phyloP scores from a whole-genome alignment of 78 protist genomes.

The Dictyostelium firmibasis region DNA sequence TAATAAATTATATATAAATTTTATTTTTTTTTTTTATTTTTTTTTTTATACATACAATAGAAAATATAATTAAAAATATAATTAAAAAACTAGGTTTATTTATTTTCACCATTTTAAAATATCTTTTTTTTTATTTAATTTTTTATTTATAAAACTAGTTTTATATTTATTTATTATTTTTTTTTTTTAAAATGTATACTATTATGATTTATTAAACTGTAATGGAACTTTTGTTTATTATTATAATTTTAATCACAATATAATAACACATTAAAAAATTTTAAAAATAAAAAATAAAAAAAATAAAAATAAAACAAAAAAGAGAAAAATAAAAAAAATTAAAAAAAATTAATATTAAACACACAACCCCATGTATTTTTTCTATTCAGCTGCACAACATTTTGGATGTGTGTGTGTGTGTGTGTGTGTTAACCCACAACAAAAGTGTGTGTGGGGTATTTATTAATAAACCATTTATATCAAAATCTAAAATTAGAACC shows the following conservation, averaged over 20 bases:
- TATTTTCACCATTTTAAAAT: not conserved
- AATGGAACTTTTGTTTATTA: not conserved
- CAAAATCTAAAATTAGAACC: not conserved
- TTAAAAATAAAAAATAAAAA: not conserved
- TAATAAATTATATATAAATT: not conserved
- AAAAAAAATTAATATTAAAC: too few species aligned
- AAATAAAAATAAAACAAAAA: not conserved
- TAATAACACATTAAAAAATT: slow-evolving; percentile 20
- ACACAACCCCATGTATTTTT: too few species aligned
- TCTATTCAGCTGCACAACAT: too few species aligned
- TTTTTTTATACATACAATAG: not conserved
- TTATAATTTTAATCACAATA: not conserved
- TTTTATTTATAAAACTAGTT: not conserved
- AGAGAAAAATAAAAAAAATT: too few species aligned
- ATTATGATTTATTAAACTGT: not conserved
- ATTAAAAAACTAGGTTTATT: not conserved
- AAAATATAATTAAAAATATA: too few species aligned
- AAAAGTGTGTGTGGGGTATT: too few species aligned
- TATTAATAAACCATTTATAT: not conserved
- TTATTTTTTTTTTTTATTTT: not conserved
- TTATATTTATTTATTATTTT: not conserved
- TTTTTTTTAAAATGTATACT: not conserved
- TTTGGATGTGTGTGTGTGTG: not conserved
- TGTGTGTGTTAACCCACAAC: not conserved
- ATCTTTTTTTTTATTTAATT: not conserved